Conservation (phyloP, 306 rosid species). For the Cicer judaicum region DNA sequence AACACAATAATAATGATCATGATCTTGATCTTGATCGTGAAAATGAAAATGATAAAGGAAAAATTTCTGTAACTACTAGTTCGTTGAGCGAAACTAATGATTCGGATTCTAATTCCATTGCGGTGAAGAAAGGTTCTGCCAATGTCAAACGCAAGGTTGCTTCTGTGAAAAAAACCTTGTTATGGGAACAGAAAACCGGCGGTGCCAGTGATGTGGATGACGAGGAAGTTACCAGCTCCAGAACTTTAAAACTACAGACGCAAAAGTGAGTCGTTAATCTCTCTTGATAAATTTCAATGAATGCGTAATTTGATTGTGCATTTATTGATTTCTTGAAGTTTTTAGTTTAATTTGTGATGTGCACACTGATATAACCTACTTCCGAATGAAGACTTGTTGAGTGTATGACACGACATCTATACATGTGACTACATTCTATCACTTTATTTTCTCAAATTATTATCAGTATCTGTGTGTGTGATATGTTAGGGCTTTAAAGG, state of each 20-base stretch:
- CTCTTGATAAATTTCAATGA: neutral
- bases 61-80: slow-evolving; percentile 35
- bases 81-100: slow-evolving; percentile 50
- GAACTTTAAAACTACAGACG: neutral
- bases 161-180: neutral
- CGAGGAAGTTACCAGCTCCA: slow-evolving; percentile 45
- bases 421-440: neutral
- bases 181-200: neutral
- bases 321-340: slow-evolving; percentile 1
- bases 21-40: too few relatives aligned
- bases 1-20: neutral
- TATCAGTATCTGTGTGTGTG: neutral
- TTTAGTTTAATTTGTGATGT: neutral
- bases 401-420: too few relatives aligned
- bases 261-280: slow-evolving; percentile 43
- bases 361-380: neutral
- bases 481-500: neutral
- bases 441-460: neutral
- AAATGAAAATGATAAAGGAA: slow-evolving; percentile 29
- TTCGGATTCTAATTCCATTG: slow-evolving; percentile 24
- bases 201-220: neutral
- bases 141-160: slow-evolving; percentile 1
- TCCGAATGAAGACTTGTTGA: neutral
- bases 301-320: neutral
- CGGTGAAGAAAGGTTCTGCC: neutral